A percentile compares a stretch with the other conserved stretches of the same genome.
Conservation (phyloP, 1,139 yeast species). For the Arxiozyma telluris region DNA sequence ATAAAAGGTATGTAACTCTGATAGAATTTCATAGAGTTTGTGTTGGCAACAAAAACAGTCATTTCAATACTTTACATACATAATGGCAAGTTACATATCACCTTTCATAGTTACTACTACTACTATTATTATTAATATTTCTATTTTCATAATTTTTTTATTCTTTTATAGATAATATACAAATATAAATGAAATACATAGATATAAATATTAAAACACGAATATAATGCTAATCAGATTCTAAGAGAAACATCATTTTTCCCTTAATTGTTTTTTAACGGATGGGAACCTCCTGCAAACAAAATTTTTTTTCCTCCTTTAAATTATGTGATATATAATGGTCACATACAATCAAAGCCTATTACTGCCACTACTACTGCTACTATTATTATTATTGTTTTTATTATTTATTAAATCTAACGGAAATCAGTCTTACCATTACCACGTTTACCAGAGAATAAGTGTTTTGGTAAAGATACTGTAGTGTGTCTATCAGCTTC, state of each 20-base stretch:
- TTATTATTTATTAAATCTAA: constrained; percentile 13
- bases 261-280: background rate
- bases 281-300: background rate
- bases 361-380: too few species aligned
- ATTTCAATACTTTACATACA: background rate
- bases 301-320: background rate
- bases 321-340: background rate
- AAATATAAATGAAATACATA: constrained; percentile 1
- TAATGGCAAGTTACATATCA: background rate
- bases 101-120: too few species aligned
- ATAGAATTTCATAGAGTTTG: too few species aligned
- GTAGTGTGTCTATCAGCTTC: constrained; percentile 91
- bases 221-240: constrained; percentile 1
- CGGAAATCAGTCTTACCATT: constrained; percentile 70
- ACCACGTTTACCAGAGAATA: constrained; percentile 94
- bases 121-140: too few species aligned
- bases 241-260: background rate
- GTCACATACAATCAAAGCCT: background rate
- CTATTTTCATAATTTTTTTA: too few species aligned
- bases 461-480: constrained; percentile 83
- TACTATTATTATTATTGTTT: background rate
- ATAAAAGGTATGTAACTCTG: too few species aligned
- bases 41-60: too few species aligned
- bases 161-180: background rate
- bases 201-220: constrained; percentile 1